A percentile compares a stretch with the other conserved stretches of the same genome.
phyloP scores from a whole-genome alignment of 2,329 filamentous ascomycete species.

The Ophiostoma fasciatum region DNA sequence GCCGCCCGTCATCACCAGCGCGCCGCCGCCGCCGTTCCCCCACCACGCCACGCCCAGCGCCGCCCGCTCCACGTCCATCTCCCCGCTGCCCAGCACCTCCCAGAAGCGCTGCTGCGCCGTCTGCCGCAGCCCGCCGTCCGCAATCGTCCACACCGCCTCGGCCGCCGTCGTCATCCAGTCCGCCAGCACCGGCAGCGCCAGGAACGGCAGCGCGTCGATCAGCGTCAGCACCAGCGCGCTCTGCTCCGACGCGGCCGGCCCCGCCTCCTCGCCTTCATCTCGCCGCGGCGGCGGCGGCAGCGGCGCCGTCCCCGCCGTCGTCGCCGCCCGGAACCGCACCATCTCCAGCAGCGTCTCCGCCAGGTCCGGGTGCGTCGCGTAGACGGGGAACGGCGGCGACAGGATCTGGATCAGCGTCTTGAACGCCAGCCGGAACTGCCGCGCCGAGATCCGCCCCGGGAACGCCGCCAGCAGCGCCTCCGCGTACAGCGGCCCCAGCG shows the following conservation, averaged over 20 bases:
- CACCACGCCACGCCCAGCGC: conserved; percentile 75
- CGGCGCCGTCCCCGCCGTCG: conserved; percentile 30
- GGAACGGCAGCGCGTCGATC: conserved; percentile 61
- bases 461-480: conserved; percentile 69
- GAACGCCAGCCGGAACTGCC: conserved; percentile 82
- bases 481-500: conserved; percentile 69
- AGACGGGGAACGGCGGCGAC: conserved; percentile 62
- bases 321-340: conserved; percentile 48
- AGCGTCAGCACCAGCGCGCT: conserved; percentile 61
- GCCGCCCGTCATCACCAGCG: conserved; percentile 25
- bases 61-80: conserved; percentile 78
- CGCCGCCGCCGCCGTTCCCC: conserved; percentile 45
- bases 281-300: conserved; percentile 16
- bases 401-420: conserved; percentile 71
- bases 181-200: conserved; percentile 54
- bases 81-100: conserved; percentile 63
- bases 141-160: conserved; percentile 48
- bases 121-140: conserved; percentile 37
- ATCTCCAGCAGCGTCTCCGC: conserved; percentile 71
- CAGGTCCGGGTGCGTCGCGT: conserved; percentile 59
- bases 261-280: conserved; percentile 2
- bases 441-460: conserved; percentile 59
- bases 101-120: conserved; percentile 58
- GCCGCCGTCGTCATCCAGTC: conserved; percentile 69
- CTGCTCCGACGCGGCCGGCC: conserved; percentile 53